phyloP scores from a whole-genome alignment of 495 filamentous ascomycete genomes.

The Neurospora pannonica region DNA sequence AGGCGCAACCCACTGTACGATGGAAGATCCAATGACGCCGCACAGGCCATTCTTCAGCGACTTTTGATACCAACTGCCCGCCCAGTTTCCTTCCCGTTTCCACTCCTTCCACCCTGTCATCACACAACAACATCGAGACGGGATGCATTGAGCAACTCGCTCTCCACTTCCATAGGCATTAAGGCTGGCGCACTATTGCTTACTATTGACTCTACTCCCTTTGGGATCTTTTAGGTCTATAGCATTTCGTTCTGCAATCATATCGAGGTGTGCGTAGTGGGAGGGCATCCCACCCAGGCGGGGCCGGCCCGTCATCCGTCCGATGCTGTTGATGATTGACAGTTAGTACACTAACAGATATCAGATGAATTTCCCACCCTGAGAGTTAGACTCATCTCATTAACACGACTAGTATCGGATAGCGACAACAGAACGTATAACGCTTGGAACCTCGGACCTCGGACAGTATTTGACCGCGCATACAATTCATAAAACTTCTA shows the following conservation, averaged over 20 bases:
- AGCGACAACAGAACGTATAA: not conserved
- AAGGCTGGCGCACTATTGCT: too few species aligned
- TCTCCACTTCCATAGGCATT: not conserved
- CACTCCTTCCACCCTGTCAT: not conserved
- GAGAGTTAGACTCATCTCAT: not conserved
- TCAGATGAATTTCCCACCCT: accelerated
- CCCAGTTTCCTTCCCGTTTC: not conserved
- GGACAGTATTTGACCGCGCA: not conserved
- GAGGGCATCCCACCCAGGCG: not conserved
- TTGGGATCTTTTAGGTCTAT: not conserved
- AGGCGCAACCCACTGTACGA: not conserved
- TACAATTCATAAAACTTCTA: not conserved
- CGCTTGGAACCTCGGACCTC: not conserved
- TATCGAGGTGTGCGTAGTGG: not conserved
- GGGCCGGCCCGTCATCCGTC: not conserved
- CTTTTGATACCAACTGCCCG: not conserved
- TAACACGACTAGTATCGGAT: not conserved
- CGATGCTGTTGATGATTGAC: not conserved
- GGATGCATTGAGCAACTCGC: not conserved
- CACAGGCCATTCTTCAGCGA: not conserved
- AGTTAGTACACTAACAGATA: not conserved
- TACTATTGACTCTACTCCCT: not conserved
- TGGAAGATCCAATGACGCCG: not conserved
- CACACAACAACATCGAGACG: not conserved
- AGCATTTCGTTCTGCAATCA: not conserved